Percentiles rank a stretch among this genome's conserved stretches.
These are phyloP conservation scores for Aspergillus panamensis DNA, from an alignment of 495 filamentous ascomycete genomes.

Conservation along the genomic window DNA sequence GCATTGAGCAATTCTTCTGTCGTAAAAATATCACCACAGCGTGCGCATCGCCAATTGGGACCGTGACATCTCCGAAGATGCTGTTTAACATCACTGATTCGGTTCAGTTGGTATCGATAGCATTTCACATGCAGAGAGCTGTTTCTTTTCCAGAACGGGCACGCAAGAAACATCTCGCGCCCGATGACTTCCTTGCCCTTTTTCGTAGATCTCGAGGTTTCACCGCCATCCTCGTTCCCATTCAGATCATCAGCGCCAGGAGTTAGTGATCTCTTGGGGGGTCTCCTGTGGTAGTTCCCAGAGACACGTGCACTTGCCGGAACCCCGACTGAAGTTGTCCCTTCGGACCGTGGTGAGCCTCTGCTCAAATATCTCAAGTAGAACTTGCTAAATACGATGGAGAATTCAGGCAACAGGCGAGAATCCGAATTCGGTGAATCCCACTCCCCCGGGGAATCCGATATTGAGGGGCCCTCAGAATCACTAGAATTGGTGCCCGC, in stretches of 20 bases:
- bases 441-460: background rate
- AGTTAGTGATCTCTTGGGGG: background rate
- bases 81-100: slow-evolving; percentile 1
- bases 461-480: background rate
- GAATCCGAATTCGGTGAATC: background rate
- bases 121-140: background rate
- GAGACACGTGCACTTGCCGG: too few relatives aligned
- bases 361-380: background rate
- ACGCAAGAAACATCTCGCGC: background rate
- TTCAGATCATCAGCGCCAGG: background rate
- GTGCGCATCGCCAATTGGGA: background rate
- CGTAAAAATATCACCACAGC: background rate
- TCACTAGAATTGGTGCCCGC: background rate
- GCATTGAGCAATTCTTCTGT: background rate
- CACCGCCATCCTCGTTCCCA: background rate
- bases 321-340: too few relatives aligned
- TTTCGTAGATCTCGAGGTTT: background rate
- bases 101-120: background rate
- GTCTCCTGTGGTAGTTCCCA: background rate
- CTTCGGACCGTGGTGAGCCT: too few relatives aligned
- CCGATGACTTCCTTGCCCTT: background rate
- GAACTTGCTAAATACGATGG: background rate
- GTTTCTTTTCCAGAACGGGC: background rate
- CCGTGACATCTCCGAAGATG: background rate
- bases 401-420: background rate